A percentile compares a stretch with the other conserved stretches of the same genome.
phyloP scores from a whole-genome alignment of 2,329 filamentous ascomycete genomes.

The Lasiodiplodia theobromae region DNA sequence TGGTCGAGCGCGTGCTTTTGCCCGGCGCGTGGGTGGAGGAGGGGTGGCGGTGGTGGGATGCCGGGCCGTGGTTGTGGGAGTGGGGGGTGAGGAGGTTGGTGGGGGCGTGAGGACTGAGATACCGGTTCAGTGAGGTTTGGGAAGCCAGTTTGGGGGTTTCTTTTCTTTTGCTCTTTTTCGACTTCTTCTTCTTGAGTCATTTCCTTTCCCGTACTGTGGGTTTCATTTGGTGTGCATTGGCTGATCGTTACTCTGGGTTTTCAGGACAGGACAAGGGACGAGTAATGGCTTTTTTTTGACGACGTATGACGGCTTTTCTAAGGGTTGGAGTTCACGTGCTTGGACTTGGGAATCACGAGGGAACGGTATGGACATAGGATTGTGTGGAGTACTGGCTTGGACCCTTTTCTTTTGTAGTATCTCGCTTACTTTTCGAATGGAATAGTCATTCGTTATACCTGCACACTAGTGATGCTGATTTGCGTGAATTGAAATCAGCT shows the following conservation, averaged over 20 bases:
- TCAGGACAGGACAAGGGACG: background rate
- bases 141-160: background rate
- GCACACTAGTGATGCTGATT: too few relatives aligned
- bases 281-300: background rate
- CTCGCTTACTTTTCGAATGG: background rate
- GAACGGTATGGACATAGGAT: background rate
- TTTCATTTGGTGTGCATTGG: background rate
- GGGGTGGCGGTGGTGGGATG: background rate
- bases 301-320: background rate
- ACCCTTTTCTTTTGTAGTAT: background rate
- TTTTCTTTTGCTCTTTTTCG: too few relatives aligned
- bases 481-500: too few relatives aligned
- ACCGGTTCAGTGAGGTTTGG: background rate
- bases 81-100: background rate
- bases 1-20: background rate
- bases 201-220: background rate
- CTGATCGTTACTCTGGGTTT: background rate
- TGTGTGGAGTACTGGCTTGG: background rate
- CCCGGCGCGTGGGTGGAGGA: background rate
- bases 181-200: too few relatives aligned
- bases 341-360: background rate
- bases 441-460: too few relatives aligned
- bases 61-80: conserved; percentile 9
- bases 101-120: background rate
- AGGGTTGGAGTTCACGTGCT: background rate